A percentile compares a stretch with the other conserved stretches of the same genome.
Evolutionary conservation across 139 green algal species (phyloP).

Genomic region (Tetratostichococcus sp.): DNA sequence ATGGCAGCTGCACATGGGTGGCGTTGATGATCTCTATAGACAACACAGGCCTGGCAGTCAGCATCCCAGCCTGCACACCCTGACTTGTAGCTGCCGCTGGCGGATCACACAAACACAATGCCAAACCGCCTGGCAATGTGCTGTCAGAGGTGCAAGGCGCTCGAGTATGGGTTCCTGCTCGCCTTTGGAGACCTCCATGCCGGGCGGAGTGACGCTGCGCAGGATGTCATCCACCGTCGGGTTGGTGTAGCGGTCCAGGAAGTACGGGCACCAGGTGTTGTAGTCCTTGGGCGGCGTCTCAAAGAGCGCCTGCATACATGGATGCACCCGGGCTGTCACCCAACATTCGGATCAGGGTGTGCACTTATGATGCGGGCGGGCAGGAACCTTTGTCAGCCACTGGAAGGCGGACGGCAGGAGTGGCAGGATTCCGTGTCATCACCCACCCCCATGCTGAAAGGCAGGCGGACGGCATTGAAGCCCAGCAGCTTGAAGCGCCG

Average conservation of each 20-base stretch:
- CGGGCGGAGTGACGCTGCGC: neutral
- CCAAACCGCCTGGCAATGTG: neutral
- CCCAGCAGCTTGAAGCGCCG: slow-evolving; percentile 49
- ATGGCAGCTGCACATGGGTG: neutral
- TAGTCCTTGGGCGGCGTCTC: neutral
- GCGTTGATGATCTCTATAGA: neutral
- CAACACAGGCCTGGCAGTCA: too few relatives aligned
- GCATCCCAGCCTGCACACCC: too few relatives aligned
- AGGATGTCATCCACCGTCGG: neutral
- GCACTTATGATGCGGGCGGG: too few relatives aligned
- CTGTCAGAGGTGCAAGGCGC: too few relatives aligned
- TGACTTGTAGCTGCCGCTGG: too few relatives aligned
- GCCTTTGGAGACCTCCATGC: neutral
- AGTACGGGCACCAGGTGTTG: neutral
- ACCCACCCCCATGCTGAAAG: slow-evolving; percentile 29
- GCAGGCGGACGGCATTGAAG: slow-evolving; percentile 53
- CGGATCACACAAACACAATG: too few relatives aligned
- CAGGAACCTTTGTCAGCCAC: too few relatives aligned
- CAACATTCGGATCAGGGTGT: neutral
- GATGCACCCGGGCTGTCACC: too few relatives aligned
- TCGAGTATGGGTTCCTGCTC: too few relatives aligned
- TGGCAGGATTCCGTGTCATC: too few relatives aligned
- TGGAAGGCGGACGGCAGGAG: too few relatives aligned
- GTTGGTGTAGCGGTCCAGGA: neutral
- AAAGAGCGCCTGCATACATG: neutral